Conservation (phyloP, 2,329 filamentous ascomycete genomes). For the Lachnellula suecica region DNA sequence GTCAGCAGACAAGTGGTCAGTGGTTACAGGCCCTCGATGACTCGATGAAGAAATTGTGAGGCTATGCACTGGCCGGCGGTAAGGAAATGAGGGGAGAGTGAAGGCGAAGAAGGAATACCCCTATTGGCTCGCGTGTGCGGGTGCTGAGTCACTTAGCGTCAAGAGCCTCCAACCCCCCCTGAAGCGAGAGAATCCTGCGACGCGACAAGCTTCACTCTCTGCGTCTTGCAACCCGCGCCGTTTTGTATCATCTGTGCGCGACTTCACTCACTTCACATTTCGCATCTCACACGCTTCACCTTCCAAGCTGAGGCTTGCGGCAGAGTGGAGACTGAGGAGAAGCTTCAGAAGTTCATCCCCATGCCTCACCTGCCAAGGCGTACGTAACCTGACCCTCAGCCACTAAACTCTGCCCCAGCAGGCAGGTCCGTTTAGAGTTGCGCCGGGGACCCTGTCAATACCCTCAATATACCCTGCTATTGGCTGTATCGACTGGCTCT, state of each 20-base stretch:
- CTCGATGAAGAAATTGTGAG: background rate
- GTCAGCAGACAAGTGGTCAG: background rate
- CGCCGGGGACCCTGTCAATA: background rate
- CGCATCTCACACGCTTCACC: no score
- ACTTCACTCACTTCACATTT: background rate
- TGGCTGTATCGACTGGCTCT: background rate
- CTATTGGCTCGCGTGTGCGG: background rate
- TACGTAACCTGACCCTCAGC: background rate
- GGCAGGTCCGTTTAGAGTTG: no score
- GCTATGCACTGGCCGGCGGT: background rate
- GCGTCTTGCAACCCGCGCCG: background rate
- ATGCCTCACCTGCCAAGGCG: no score
- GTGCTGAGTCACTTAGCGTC: background rate
- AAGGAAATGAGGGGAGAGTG: background rate
- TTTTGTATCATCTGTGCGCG: background rate
- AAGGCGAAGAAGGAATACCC: background rate
- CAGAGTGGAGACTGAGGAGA: no score
- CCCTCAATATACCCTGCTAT: no score
- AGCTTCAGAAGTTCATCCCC: background rate
- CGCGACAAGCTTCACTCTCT: background rate
- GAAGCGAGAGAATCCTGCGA: background rate
- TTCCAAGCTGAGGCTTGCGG: no score
- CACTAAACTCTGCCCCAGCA: background rate
- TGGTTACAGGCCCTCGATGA: background rate
- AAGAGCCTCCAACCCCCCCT: no score